Evolutionary conservation across 805 yeast genomes (phyloP).

Genomic region (Priceomyces castillae): DNA sequence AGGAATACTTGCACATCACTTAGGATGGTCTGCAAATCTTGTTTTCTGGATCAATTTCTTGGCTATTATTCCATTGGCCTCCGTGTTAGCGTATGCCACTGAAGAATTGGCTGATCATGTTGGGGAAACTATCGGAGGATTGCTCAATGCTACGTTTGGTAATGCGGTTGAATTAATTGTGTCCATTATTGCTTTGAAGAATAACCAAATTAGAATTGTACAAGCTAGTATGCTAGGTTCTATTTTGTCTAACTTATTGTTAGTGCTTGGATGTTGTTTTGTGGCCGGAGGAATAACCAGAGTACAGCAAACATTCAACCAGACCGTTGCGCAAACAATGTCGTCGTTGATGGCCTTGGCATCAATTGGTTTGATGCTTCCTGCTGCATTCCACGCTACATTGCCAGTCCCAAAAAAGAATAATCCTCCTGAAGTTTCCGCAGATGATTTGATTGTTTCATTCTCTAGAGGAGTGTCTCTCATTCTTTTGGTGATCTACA

Average conservation of each 20-base stretch:
- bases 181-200: conserved; percentile 80
- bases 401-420: conserved; percentile 48
- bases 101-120: conserved; percentile 86
- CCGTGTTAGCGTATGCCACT: conserved; percentile 86
- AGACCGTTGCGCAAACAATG: conserved; percentile 98
- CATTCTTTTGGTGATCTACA: conserved; percentile 71
- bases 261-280: conserved; percentile 95
- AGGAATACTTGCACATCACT: conserved; percentile 71
- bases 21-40: conserved; percentile 52
- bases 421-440: conserved; percentile 31
- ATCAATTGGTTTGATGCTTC: conserved; percentile 82
- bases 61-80: conserved; percentile 91
- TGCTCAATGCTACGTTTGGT: conserved; percentile 95
- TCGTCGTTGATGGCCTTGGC: conserved; percentile 88
- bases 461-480: conserved; percentile 85
- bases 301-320: conserved; percentile 84
- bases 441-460: conserved; percentile 54
- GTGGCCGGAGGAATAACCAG: conserved; percentile 88
- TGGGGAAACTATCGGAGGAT: conserved; percentile 91
- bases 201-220: conserved; percentile 88
- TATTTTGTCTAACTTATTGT: conserved; percentile 78
- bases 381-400: conserved; percentile 93
- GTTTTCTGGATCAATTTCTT: conserved; percentile 75
- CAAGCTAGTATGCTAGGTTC: conserved; percentile 98
- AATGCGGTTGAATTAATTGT: conserved; percentile 97